Evolutionary conservation across 2,329 filamentous ascomycete genomes (phyloP).

Genomic region (Fusarium devonianum): DNA sequence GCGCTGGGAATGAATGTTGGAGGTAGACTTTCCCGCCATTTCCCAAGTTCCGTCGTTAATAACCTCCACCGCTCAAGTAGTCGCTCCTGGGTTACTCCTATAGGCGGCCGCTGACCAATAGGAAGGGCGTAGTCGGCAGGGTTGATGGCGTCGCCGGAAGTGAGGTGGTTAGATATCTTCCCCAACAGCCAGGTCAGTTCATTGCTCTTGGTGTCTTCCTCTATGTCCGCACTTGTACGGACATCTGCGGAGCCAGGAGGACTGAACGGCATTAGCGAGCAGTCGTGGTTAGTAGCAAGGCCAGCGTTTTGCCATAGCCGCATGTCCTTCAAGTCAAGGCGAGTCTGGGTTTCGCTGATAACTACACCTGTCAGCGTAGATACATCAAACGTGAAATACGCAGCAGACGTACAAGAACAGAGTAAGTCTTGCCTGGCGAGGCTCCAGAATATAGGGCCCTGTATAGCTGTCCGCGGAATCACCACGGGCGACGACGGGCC

Average conservation of each 20-base stretch:
- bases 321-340: conserved; percentile 65
- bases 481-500: conserved; percentile 16
- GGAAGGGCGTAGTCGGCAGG: conserved; percentile 40
- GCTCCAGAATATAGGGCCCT: conserved; percentile 38
- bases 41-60: conserved; percentile 21
- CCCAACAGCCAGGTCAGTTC: conserved; percentile 70
- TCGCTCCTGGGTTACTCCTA: conserved; percentile 34
- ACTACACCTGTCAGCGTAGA: not conserved
- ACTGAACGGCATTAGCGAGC: conserved; percentile 38
- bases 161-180: conserved; percentile 71
- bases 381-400: accelerated
- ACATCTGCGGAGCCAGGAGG: conserved; percentile 51
- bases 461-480: conserved; percentile 31
- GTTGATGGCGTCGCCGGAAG: conserved; percentile 59
- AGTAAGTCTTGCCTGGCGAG: conserved; percentile 33
- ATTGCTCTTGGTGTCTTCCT: conserved; percentile 70
- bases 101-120: conserved; percentile 15
- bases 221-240: conserved; percentile 58
- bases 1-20: conserved; percentile 24
- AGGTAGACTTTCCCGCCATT: conserved; percentile 29
- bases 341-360: conserved; percentile 39
- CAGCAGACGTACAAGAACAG: conserved; percentile 24
- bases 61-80: conserved; percentile 31
- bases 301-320: conserved; percentile 70
- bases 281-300: conserved; percentile 53